A percentile compares a stretch with the other conserved stretches of the same genome.
Conservation (phyloP, 1,139 yeast species). For the Wickerhamomyces sp. region DNA sequence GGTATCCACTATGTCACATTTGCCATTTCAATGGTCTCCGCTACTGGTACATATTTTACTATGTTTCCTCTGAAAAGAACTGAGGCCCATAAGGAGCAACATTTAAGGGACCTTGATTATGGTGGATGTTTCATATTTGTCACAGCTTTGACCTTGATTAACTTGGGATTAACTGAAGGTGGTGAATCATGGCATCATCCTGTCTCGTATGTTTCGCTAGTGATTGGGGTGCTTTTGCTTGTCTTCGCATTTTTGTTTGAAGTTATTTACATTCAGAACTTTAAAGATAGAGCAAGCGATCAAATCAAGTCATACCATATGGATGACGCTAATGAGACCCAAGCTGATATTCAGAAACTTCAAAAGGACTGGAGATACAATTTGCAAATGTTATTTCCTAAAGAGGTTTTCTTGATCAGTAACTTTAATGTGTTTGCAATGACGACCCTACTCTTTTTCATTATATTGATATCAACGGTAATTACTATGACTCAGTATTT, state of each 20-base stretch:
- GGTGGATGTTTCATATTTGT: slow-evolving; percentile 26
- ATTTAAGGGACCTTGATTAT: slow-evolving; percentile 25
- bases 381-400: slow-evolving; percentile 18
- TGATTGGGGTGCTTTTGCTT: slow-evolving; percentile 16
- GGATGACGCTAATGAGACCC: background rate
- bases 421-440: slow-evolving; percentile 17
- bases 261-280: slow-evolving; percentile 9
- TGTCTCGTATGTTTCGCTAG: slow-evolving; percentile 25
- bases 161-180: slow-evolving; percentile 33
- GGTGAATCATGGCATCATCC: slow-evolving; percentile 30
- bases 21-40: slow-evolving; percentile 17
- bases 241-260: slow-evolving; percentile 13
- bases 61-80: slow-evolving; percentile 17
- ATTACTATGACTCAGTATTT: slow-evolving; percentile 13
- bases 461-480: slow-evolving; percentile 10
- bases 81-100: slow-evolving; percentile 14
- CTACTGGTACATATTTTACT: slow-evolving; percentile 15
- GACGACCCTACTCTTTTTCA: slow-evolving; percentile 9
- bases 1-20: slow-evolving; percentile 29
- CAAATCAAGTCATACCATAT: too few species aligned
- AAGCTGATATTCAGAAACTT: background rate
- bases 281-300: slow-evolving; percentile 5
- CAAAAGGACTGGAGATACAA: slow-evolving; percentile 8
- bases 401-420: slow-evolving; percentile 14
- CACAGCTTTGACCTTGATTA: slow-evolving; percentile 27